These are phyloP conservation scores for Erythrophleum ivorense DNA, from an alignment of 331 rosid species.

Conservation along the genomic window DNA sequence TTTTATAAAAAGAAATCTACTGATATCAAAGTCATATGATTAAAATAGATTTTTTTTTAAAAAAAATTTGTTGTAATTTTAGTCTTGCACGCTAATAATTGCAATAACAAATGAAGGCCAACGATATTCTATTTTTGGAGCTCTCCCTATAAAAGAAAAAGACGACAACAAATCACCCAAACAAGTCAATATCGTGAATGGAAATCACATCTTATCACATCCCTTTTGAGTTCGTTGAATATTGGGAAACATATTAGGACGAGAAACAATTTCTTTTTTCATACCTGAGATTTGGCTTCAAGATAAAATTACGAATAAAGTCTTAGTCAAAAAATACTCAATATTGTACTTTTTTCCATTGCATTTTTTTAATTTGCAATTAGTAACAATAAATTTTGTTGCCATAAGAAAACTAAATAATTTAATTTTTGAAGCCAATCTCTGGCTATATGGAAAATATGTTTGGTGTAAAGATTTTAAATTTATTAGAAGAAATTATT, in stretches of 20 bases:
- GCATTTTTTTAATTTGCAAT: too few species aligned
- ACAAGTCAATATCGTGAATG: neutral
- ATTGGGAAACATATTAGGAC: neutral
- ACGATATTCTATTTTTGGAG: neutral
- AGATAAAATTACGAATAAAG: neutral
- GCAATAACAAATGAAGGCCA: neutral
- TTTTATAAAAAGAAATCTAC: neutral
- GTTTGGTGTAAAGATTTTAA: too few species aligned
- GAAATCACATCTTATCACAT: neutral
- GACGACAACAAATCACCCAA: constrained; percentile 1
- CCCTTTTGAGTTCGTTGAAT: neutral
- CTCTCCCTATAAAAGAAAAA: neutral
- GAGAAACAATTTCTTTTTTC: neutral
- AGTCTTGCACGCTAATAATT: constrained; percentile 6
- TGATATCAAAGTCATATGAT: neutral
- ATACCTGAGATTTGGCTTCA: neutral
- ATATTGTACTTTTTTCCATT: too few species aligned
- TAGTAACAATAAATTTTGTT: too few species aligned
- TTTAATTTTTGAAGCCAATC: too few species aligned
- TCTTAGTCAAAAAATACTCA: too few species aligned
- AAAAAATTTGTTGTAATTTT: neutral
- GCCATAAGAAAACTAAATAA: too few species aligned
- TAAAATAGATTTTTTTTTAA: neutral
- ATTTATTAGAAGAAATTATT: too few species aligned
- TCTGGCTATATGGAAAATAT: too few species aligned